Conservation (phyloP, 805 yeast species). For the Yarrowia hollandica region DNA sequence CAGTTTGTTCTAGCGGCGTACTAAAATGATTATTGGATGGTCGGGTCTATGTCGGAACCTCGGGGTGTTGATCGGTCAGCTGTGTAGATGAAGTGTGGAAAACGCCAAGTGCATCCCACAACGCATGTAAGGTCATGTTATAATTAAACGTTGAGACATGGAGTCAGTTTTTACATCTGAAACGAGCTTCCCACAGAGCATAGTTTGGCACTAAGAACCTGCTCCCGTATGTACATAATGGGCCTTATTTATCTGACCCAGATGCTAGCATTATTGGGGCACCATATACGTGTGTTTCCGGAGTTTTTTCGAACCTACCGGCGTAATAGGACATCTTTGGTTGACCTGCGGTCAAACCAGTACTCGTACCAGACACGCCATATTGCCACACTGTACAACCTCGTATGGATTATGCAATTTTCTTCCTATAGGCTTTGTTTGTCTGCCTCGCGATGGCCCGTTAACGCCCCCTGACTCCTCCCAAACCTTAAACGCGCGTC, state of each 20-base stretch:
- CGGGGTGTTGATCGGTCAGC: not conserved
- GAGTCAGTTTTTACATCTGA: not conserved
- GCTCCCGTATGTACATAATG: too few relatives aligned
- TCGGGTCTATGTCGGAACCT: not conserved
- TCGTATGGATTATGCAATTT: not conserved
- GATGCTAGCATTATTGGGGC: too few relatives aligned
- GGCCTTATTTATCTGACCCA: too few relatives aligned
- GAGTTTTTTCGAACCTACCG: too few relatives aligned
- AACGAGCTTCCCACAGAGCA: not conserved
- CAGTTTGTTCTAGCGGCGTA: not conserved
- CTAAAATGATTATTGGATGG: not conserved
- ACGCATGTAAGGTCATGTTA: not conserved
- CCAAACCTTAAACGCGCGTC: constrained; percentile 12
- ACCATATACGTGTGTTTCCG: too few relatives aligned
- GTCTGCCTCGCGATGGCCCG: constrained; percentile 27
- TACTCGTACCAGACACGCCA: too few relatives aligned
- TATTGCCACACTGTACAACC: constrained; percentile 6
- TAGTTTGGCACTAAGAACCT: too few relatives aligned
- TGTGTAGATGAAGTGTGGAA: constrained; percentile 18
- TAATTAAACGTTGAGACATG: constrained; percentile 26
- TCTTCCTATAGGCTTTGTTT: constrained; percentile 1
- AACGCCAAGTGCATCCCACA: constrained; percentile 9
- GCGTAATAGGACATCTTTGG: too few relatives aligned
- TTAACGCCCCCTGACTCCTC: constrained; percentile 24
- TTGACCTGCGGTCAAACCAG: too few relatives aligned